Percentiles rank a stretch among this genome's conserved stretches.
phyloP scores from a whole-genome alignment of 2,329 filamentous ascomycete genomes.

The Ascochyta rabiei region DNA sequence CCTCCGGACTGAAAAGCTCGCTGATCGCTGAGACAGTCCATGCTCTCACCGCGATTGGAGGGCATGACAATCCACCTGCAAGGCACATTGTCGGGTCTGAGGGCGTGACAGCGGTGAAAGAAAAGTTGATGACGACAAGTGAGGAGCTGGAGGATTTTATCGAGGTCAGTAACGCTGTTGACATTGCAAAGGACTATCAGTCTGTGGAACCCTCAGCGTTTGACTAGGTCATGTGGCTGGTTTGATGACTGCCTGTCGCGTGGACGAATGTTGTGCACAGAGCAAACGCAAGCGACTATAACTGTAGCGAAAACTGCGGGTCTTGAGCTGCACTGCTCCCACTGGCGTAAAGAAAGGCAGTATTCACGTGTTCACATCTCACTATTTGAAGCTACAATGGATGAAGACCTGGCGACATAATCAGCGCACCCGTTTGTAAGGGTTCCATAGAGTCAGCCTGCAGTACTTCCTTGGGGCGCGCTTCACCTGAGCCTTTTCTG shows the following conservation, averaged over 20 bases:
- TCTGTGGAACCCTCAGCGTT: conserved; percentile 11
- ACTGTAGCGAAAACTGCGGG: too few species aligned
- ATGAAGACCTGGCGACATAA: too few species aligned
- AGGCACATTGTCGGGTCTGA: conserved; percentile 93
- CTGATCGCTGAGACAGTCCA: conserved; percentile 89
- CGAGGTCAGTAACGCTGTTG: conserved; percentile 83
- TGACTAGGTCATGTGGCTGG: background rate
- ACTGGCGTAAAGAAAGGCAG: too few species aligned
- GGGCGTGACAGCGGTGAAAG: conserved; percentile 84
- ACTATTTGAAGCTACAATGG: too few species aligned
- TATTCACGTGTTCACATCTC: too few species aligned
- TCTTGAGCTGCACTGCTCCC: too few species aligned
- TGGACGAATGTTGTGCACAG: too few species aligned
- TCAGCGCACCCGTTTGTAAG: too few species aligned
- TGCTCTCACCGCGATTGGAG: conserved; percentile 88
- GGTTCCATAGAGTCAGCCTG: too few species aligned
- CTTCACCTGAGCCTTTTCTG: too few species aligned
- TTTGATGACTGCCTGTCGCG: too few species aligned
- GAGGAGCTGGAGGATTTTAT: conserved; percentile 97
- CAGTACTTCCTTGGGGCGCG: background rate
- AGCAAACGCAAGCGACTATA: too few species aligned
- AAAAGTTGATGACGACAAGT: conserved; percentile 94
- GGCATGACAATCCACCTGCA: conserved; percentile 93
- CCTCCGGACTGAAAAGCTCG: conserved; percentile 67
- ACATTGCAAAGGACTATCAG: conserved; percentile 58